Evolutionary conservation across 179 eudicot genomes (phyloP), one percentile per base, ranked within the genome.

Genomic region (Corrigiola litoralis): DNA sequence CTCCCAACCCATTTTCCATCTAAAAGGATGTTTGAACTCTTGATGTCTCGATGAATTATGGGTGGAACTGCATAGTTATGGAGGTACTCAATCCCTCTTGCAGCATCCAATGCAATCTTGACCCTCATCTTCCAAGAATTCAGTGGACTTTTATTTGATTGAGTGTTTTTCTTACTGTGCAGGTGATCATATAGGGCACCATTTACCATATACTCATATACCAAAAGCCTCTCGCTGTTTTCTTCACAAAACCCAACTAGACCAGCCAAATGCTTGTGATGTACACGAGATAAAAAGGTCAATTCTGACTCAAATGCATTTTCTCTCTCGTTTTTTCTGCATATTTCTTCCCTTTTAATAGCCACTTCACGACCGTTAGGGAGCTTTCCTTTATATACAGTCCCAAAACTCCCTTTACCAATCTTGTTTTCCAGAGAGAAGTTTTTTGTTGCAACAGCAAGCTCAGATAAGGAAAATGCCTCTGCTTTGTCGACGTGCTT

Each of bases 11-110:
- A 84, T 44, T 81, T 81, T 17, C 79, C 59, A 44, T 81, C 89
- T 0, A 81, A 70, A 51, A 84, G 79, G 23, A 81, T 79, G 72
- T 84, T 84, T 18, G 89, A 84, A 32, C 77, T 81, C 72, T 86
- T 84, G 13, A 86, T 80, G 70, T 86, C 92, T 4, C 88, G 67
- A 60, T 86, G 92, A 56, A 81, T 84, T 21, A 86, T 82, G 18
- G 92, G 75, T 13, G 92, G 92, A 33, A 84, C 85, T 1, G 85
- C 88, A 11, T 84, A 84, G 66, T 78, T 86, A 34, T 86, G 88
- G 34, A 86, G 87, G 70, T 86, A 84, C 61, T 84, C 88, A 2
- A 86, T 77, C 66, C 88, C 86, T 59, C 88, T 74, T 2, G 92
- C 86, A 2, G 88, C 81, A 65, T 86, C 88, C 29, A 86, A 54